Evolutionary conservation across 2,329 filamentous ascomycete genomes (phyloP), one percentile per base, ranked within the genome.

Genomic region (Chrysosporium queenslandicum): DNA sequence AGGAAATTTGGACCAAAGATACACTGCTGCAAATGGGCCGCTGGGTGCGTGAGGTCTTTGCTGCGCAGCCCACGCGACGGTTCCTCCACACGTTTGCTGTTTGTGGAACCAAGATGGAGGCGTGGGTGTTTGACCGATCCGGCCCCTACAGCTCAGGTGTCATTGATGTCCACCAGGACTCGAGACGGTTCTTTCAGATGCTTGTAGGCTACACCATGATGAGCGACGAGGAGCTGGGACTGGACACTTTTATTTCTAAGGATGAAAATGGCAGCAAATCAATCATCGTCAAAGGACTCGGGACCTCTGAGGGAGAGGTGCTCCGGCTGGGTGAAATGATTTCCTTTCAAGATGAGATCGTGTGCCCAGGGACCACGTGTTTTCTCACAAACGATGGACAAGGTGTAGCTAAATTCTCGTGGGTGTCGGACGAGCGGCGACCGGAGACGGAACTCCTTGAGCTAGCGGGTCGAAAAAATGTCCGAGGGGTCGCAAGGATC

Each of bases 111-210:
- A 47, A 36, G 25, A 63, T 67, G 58, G 59, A 63, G 53, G 54
- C 60, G 12, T 69, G 58, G 64, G 58, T 67, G 23, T 67, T 66
- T 48, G 63, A 68, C 53, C 61, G 64, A 53, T 68, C 61, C 43
- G 63, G 65, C 8, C 52, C 53, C 5, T 69, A 65, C 47, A 66
- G 59, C 58, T 60, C 57, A 18, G 55, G 55, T 30, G 53, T 56
- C 45, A 63, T 68, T 53, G 58, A 69, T 56, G 59, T 68, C 34
- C 53, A 62, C 41, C 53, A 64, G 52, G 55, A 66, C 43, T 59
- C 61, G 7, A 53, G 64, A 53, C 58, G 43, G 43, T 67, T 67
- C 37, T 55, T 67, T 11, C 58, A 55, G 46, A 54, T 61, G 32
- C 55, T 66, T 50, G 51, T 56, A 18, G 58, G 63, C n/a, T 68